These are phyloP conservation scores for Purshia tridentata DNA, from an alignment of 306 rosid genomes.

Conservation along the genomic window DNA sequence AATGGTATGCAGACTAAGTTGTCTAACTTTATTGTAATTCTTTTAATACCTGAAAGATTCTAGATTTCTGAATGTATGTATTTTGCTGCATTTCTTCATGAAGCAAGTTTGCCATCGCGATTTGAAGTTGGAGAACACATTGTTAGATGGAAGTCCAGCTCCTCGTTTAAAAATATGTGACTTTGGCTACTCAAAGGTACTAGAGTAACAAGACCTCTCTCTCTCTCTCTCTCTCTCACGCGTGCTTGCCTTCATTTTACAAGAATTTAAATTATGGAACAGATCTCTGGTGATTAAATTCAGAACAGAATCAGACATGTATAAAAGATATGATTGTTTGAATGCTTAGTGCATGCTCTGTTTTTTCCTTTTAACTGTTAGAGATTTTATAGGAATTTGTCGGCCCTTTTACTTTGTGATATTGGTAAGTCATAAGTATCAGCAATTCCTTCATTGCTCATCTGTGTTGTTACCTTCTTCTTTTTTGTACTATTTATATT, in stretches of 20 bases:
- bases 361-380: neutral
- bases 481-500: neutral
- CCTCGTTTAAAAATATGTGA: conserved; percentile 95
- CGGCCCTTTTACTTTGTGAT: neutral
- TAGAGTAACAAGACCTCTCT: neutral
- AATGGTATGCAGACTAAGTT: conserved; percentile 51
- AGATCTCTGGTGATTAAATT: neutral
- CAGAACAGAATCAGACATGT: conserved; percentile 3
- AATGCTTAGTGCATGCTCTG: conserved; percentile 10
- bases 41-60: conserved; percentile 9
- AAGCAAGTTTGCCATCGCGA: conserved; percentile 98
- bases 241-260: neutral
- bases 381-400: neutral
- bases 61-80: conserved; percentile 23
- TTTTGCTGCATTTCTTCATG: conserved; percentile 30
- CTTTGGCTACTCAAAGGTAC: conserved; percentile 94
- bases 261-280: neutral
- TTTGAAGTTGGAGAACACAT: conserved; percentile 88
- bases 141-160: conserved; percentile 92
- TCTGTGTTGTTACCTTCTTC: neutral
- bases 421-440: neutral
- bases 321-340: conserved; percentile 9
- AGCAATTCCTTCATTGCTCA: neutral
- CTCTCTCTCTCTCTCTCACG: neutral
- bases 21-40: neutral